Conservation (phyloP, 2,329 filamentous ascomycete species). For the Penicillium vulpinum region DNA sequence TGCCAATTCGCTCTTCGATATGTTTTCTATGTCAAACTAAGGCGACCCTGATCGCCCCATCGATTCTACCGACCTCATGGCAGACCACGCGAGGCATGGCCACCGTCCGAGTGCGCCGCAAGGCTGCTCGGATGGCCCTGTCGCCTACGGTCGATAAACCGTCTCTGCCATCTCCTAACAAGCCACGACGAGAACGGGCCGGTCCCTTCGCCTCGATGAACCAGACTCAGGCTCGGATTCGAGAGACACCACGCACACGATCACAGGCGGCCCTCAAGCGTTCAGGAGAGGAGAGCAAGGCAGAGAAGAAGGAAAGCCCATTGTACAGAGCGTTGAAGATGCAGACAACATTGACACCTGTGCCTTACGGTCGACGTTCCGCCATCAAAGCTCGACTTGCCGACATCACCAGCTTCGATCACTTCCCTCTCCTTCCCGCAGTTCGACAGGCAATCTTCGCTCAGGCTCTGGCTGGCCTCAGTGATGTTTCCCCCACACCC, state of each 20-base stretch:
- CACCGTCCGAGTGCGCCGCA: slow-evolving; percentile 34
- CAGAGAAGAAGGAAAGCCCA: slow-evolving; percentile 49
- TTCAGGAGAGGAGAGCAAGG: slow-evolving; percentile 37
- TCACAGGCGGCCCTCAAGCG: slow-evolving; percentile 47
- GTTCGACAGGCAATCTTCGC: slow-evolving; percentile 69
- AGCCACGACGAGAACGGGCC: slow-evolving; percentile 46
- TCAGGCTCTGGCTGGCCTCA: slow-evolving; percentile 73
- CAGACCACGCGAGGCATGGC: slow-evolving; percentile 36
- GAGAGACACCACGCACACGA: slow-evolving; percentile 38
- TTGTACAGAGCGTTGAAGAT: slow-evolving; percentile 86
- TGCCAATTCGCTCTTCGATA: slow-evolving; percentile 30
- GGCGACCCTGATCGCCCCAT: slow-evolving; percentile 15
- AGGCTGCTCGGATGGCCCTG: slow-evolving; percentile 40
- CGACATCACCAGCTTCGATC: slow-evolving; percentile 74
- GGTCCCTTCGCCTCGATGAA: slow-evolving; percentile 64
- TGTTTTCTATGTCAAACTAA: slow-evolving; percentile 38
- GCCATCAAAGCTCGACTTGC: slow-evolving; percentile 62
- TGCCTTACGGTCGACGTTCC: slow-evolving; percentile 71
- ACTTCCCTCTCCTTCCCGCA: slow-evolving; percentile 72
- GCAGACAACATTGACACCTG: slow-evolving; percentile 74
- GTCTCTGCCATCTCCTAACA: slow-evolving; percentile 26
- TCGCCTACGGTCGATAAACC: slow-evolving; percentile 35
- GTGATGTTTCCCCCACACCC: slow-evolving; percentile 78
- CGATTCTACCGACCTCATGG: slow-evolving; percentile 24
- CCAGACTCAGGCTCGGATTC: slow-evolving; percentile 49